Base-by-base conservation (phyloP, 1,284 basidiomycete species). In the Ceratobasidium sp. region DNA sequence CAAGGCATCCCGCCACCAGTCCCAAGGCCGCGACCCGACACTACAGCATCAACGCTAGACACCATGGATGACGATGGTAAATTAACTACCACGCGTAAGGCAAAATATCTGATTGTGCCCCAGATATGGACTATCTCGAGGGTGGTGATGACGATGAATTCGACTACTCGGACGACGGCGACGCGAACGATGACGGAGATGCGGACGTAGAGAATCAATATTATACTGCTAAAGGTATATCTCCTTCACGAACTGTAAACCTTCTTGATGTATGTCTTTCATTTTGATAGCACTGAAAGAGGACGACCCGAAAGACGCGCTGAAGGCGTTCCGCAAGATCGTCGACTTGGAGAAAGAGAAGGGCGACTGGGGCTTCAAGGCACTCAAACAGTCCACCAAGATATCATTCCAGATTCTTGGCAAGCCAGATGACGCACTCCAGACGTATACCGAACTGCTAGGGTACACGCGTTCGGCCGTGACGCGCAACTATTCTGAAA, bases 131-230 rank as follows among this genome's bases (percentile, higher is more conserved):
- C 84, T 95, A 95, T 82, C 94, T 95, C 92, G 92, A 94, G 85
- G 92, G 91, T 75, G 91, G 90, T 82, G 92, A 93, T 37, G 96
- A 98, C 83, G 98, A 98, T 85, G 95, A 92, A 81, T 99, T 99
- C 83, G 96, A 98, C 84, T 99, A 98, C 83, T 97, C 96, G 64
- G 96, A 96, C 83, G 92, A 91, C 77, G 95, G 93, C 49, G 94
- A 94, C 49, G 95, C 88, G 25, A 89, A 91, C 70, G 92, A 91
- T 78, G 88, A 91, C 11, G 94, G 89, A 54, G 93, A 90, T 77
- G 94, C 92, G n/a, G 97, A 98, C 83, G 91, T 98, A 61, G 98
- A 99, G 87, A 99, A 99, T 82, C 91, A 96, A 89, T 99, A 99
- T 86, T 99, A 99, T 85, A 94, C 92, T 69, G 98, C 98, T 13